These are phyloP conservation scores for Mallotus nudiflorus DNA, from an alignment of 345 rosid species.

Conservation along the genomic window DNA sequence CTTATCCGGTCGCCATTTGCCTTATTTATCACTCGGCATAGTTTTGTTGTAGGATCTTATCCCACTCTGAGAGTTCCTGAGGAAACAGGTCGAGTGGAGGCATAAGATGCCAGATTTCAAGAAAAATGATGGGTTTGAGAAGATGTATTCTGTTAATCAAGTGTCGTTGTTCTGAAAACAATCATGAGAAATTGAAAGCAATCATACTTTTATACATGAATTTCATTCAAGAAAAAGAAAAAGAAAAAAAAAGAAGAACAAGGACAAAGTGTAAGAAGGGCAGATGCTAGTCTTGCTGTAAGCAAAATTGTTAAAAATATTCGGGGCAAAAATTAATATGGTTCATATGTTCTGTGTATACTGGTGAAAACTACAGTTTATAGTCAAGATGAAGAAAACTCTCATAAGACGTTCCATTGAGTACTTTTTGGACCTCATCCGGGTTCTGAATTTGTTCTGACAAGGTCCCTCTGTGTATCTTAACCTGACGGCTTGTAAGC, in stretches of 20 bases:
- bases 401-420: conserved; percentile 31
- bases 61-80: too few species aligned
- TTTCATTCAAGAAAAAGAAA: not conserved
- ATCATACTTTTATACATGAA: too few species aligned
- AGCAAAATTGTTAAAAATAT: not conserved
- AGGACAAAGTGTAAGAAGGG: not conserved
- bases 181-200: too few species aligned
- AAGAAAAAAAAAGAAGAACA: not conserved
- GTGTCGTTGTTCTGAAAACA: too few species aligned
- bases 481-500: conserved; percentile 37
- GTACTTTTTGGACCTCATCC: conserved; percentile 24
- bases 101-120: too few species aligned
- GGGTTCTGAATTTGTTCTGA: conserved; percentile 32
- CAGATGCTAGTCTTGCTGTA: not conserved
- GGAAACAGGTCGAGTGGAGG: too few species aligned
- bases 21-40: too few species aligned
- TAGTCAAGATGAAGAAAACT: conserved; percentile 27
- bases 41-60: too few species aligned
- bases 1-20: too few species aligned
- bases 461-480: conserved; percentile 34
- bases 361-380: conserved; percentile 5
- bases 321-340: not conserved
- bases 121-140: too few species aligned
- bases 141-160: too few species aligned
- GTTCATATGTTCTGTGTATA: conserved; percentile 1